Percentiles rank a stretch among this genome's conserved stretches.
Evolutionary conservation across 805 yeast species (phyloP).

Genomic region (Debaryomyces tyrocola): DNA sequence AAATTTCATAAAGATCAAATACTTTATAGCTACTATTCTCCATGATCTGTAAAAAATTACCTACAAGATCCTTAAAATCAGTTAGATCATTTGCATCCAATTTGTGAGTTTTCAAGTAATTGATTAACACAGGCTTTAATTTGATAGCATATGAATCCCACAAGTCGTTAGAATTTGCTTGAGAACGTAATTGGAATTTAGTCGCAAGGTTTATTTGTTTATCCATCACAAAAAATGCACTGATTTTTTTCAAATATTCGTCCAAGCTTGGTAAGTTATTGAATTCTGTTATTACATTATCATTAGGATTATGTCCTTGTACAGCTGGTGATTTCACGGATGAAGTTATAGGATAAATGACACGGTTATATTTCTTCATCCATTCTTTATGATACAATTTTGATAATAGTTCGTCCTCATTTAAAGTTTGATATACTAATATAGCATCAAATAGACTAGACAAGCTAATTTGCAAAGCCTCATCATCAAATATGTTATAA

Average conservation of each 20-base stretch:
- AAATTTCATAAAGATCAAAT: slow-evolving; percentile 58
- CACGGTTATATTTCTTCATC: slow-evolving; percentile 63
- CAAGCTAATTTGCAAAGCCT: slow-evolving; percentile 46
- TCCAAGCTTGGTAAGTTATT: slow-evolving; percentile 40
- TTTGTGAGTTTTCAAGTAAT: slow-evolving; percentile 42
- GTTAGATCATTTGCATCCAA: slow-evolving; percentile 45
- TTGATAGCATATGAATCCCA: slow-evolving; percentile 71
- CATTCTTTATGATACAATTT: slow-evolving; percentile 70
- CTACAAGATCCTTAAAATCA: slow-evolving; percentile 61
- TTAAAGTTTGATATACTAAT: slow-evolving; percentile 74
- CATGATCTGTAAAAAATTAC: slow-evolving; percentile 71
- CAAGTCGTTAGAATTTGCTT: slow-evolving; percentile 63
- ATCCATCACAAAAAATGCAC: slow-evolving; percentile 80
- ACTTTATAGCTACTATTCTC: slow-evolving; percentile 68
- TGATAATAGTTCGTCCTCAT: slow-evolving; percentile 60
- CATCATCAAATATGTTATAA: slow-evolving; percentile 51
- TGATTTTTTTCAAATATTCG: slow-evolving; percentile 57
- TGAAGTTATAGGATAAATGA: slow-evolving; percentile 64
- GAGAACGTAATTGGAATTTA: slow-evolving; percentile 59
- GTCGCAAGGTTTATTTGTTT: slow-evolving; percentile 64
- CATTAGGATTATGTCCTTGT: slow-evolving; percentile 10
- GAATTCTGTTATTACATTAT: slow-evolving; percentile 24
- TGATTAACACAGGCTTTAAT: slow-evolving; percentile 56
- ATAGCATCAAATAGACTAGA: slow-evolving; percentile 81
- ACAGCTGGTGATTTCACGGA: slow-evolving; percentile 17